These are phyloP conservation scores for Botrytis cinerea DNA, from an alignment of 2,329 filamentous ascomycete species.

Conservation along the genomic window DNA sequence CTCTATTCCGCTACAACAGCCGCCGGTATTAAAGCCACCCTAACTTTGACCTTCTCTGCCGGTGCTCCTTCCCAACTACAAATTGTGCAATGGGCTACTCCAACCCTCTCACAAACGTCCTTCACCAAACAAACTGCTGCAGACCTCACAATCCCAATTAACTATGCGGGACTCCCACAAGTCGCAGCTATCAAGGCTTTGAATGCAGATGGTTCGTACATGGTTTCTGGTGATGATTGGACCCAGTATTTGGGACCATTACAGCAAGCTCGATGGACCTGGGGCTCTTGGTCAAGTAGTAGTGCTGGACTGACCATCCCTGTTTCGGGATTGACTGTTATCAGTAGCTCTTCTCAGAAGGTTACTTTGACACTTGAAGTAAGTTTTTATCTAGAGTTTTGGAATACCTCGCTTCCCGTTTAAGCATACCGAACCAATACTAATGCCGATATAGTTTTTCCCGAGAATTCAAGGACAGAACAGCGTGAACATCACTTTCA, in stretches of 20 bases:
- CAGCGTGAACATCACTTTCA: conserved; percentile 15
- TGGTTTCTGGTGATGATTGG: conserved; percentile 54
- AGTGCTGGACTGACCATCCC: conserved; percentile 50
- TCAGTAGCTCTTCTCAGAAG: not conserved
- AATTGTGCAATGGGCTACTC: conserved; percentile 55
- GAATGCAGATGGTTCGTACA: conserved; percentile 49
- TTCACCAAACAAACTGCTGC: conserved; percentile 24
- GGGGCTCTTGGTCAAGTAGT: conserved; percentile 53
- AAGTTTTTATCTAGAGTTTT: not conserved
- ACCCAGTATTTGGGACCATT: conserved; percentile 55
- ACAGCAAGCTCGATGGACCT: conserved; percentile 54
- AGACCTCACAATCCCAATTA: conserved; percentile 51
- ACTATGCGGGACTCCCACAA: conserved; percentile 52
- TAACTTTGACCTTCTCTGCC: conserved; percentile 55
- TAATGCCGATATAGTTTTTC: conserved; percentile 2
- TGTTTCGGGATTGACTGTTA: conserved; percentile 47
- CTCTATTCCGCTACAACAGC: conserved; percentile 47
- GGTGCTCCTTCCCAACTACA: conserved; percentile 51
- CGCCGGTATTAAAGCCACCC: conserved; percentile 51
- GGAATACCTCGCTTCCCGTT: not conserved
- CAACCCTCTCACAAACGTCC: conserved; percentile 35
- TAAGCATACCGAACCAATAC: not conserved
- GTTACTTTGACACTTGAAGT: conserved; percentile 6
- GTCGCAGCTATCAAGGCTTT: conserved; percentile 55
- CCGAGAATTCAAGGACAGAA: conserved; percentile 17